Evolutionary conservation across 441 rosid genomes (phyloP), one percentile per base, ranked within the genome.

Genomic region (Sinapis alba): DNA sequence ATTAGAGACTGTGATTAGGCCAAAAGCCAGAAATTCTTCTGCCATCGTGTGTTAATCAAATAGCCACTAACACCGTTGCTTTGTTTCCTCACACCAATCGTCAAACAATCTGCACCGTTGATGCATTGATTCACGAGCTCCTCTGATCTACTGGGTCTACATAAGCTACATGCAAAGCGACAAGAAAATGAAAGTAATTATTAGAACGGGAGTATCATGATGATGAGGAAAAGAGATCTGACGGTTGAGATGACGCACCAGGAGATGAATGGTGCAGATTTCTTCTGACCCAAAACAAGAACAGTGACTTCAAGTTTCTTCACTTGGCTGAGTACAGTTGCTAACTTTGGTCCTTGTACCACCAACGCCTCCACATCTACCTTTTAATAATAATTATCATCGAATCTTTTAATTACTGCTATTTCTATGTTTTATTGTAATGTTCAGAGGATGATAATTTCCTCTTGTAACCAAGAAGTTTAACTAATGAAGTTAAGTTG

Each of bases 11-110:
- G 54, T 5, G 24, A 59, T 74, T 84, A 93, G 68, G 97, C 99
- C 77, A 92, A 76, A 38, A 95, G 98, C 98, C 99, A 95, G 90
- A 95, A 95, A 72, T 95, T 87, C 69, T 90, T 95, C 84, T 86
- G 97, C 92, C 94, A 86, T 71, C 90, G 78, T 56, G 99, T 95
- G 91, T 85, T 93, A 69, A 95, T 86, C 53, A 95, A 86, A 63
- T 93, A 95, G 7, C 97, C 96, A 60, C 97, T 83, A 51, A 85
- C 81, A 8, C 94, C 92, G 57, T 76, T 86, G 88, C 96, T 87
- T 86, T 91, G 99, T 83, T 89, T 93, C 86, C 87, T 90, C 27
- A 95, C 97, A 70, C 98, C 98, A 21, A 93, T 82, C 23, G 98
- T 88, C 70, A 90, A 81, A 82, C 98, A 93, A 69, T 89, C 95